Evolutionary conservation across 2,329 filamentous ascomycete species (phyloP), one percentile per base, ranked within the genome.

Genomic region (Talaromyces amestolkiae): DNA sequence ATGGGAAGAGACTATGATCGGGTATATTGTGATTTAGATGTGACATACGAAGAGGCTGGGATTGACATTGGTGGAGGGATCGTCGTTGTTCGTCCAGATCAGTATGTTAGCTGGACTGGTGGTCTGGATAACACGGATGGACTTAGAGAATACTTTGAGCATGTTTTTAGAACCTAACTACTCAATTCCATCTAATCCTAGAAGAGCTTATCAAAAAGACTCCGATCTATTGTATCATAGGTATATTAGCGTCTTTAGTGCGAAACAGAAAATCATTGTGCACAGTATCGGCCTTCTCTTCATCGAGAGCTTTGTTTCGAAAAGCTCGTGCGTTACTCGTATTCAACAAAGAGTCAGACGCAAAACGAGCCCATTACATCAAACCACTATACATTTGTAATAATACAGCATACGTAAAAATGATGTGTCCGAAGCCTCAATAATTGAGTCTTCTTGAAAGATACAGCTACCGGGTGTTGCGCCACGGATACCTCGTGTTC

Each of bases 41-140:
- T 37, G 5, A 59, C 6, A 33, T 59, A 59, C n/a, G 56, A 59
- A 37, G 56, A 59, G 31, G 35, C 56, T 59, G 56, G 56, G 15
- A 59, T 59, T 37, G 22, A 37, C 22, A 37, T 37, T 19, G 15
- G 35, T 59, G 56, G 56, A 59, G 56, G n/a, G 56, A 22, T 59
- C 1, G 56, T 59, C 15, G 31, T 59, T 33, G 35, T 59, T 15
- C 56, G 56, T 24, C 56, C 56, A 13, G 56, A 59, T 37, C 56
- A 59, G 56, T 59, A 59, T 59, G 56, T 59, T 17, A 37, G 56
- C 15, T 59, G 56, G 56, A 59, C 17, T 22, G 56, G 56, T 22
- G 56, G 37, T 7, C 56, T 59, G 35, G 56, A 59, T 9, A 22
- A 59, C 8, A 37, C 35, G 15, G 15, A 59, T 13, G 56, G 37